These are phyloP conservation scores for Pyrenochaeta sp. DNA, from an alignment of 2,329 filamentous ascomycete genomes.

Conservation along the genomic window DNA sequence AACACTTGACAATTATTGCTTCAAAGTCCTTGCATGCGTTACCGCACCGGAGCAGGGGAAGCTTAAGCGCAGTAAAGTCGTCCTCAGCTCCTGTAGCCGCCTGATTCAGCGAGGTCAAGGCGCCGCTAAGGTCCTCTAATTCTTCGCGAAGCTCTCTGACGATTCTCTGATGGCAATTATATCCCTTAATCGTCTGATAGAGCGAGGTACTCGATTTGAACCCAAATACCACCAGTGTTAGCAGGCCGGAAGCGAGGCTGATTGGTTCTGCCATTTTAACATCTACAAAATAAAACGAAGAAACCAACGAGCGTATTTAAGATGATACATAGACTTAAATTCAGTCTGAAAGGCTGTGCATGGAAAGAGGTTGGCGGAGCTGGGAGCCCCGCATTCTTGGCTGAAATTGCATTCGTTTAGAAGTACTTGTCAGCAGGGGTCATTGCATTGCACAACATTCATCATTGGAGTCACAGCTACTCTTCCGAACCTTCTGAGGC, in stretches of 20 bases:
- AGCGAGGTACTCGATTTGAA: constrained; percentile 18
- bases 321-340: no score
- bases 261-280: constrained; percentile 20
- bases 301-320: no score
- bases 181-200: constrained; percentile 15
- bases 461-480: no score
- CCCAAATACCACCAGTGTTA: constrained; percentile 17
- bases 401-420: no score
- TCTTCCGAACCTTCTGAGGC: no score
- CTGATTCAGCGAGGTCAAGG: constrained; percentile 15
- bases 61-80: constrained; percentile 31
- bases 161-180: constrained; percentile 15
- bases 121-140: constrained; percentile 16
- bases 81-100: constrained; percentile 10
- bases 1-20: constrained; percentile 48
- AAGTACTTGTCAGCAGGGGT: no score
- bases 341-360: no score
- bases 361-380: no score
- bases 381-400: no score
- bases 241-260: constrained; percentile 16
- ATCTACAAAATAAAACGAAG: no score
- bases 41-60: constrained; percentile 54
- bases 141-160: constrained; percentile 20
- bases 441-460: no score
- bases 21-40: constrained; percentile 56